Base-by-base conservation (phyloP, 805 yeast genomes). In the Ogataea nakhonphanomensis region DNA sequence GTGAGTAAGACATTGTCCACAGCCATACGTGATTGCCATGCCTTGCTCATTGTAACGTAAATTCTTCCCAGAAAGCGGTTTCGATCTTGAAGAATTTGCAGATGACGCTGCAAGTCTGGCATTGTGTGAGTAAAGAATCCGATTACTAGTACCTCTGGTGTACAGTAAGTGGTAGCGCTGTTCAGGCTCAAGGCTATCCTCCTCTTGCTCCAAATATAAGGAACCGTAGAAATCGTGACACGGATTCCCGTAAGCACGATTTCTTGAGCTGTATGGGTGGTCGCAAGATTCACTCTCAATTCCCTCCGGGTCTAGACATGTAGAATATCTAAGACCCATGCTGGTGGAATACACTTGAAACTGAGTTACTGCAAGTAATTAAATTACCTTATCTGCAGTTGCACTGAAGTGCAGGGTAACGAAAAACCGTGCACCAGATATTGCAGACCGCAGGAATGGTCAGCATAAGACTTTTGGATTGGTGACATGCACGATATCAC, bases 251-350 rank as follows among this genome's bases (percentile, higher is more conserved):
- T 35, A 27, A 15, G 44, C 35, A 13, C 43, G 24, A 6, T 30
- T 26, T 22, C 43, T 35, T 8, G 51, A 46, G 25, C 39, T 42
- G 4, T 43, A 9, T 15, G 46, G 10, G 4, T 30, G 35, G 7
- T 49, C 46, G 22, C 35, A 39, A 13, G 36, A 17, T 22, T 50
- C 55, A 27, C 36, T 38, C 25, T 46, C 44, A 4, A 34, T n/a
- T 30, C 44, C 54, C 21, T 60, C 51, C 5, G 64, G 61, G 32
- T 64, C 66, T 26, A 72, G 60, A 44, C 69, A 70, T 22, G 62
- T 58, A 14, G 72, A 66, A 50, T 68, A 71, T 30, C 67, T 63
- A 28, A 73, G 58, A n/a, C 79, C 79, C 79, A 74, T 73, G 25
- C 14, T 38, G 33, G 21, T 22, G 20, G 20, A 9, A 33, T 8